phyloP scores from a whole-genome alignment of 352 stramenopile genomes.

The Phytophthora rubi region DNA sequence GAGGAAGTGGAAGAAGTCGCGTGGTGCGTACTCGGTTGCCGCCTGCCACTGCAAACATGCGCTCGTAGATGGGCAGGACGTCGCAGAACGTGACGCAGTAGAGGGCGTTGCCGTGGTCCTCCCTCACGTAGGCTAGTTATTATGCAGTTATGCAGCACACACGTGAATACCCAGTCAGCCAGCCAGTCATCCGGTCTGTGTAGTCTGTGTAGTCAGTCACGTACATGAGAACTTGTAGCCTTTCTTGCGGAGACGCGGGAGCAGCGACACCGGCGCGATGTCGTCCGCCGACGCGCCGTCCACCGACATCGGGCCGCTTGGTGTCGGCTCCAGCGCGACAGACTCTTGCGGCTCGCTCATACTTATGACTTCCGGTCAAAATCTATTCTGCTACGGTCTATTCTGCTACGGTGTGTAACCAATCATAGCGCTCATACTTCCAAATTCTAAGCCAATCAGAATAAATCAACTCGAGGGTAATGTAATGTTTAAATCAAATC shows the following conservation, averaged over 20 bases:
- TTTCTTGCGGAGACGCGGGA: conserved; percentile 64
- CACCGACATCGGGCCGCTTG: conserved; percentile 13
- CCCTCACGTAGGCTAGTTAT: conserved; percentile 60
- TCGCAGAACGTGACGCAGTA: conserved; percentile 83
- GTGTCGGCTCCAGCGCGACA: conserved; percentile 4
- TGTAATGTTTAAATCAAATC: too few relatives aligned
- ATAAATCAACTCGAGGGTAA: too few relatives aligned
- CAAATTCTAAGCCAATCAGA: too few relatives aligned
- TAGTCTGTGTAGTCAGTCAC: conserved; percentile 1
- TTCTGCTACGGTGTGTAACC: too few relatives aligned
- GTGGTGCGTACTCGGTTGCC: conserved; percentile 63
- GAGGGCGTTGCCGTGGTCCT: conserved; percentile 80
- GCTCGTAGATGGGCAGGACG: conserved; percentile 69
- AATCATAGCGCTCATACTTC: too few relatives aligned
- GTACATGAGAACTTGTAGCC: conserved; percentile 74
- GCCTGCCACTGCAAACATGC: conserved; percentile 73
- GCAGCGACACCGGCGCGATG: conserved; percentile 38
- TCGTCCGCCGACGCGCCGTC: conserved; percentile 17
- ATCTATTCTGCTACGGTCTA: too few relatives aligned
- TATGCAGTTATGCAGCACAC: background rate
- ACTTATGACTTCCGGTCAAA: background rate
- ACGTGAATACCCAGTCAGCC: conserved; percentile 14
- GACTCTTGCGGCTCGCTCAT: conserved; percentile 20
- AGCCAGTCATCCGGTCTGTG: too few relatives aligned
- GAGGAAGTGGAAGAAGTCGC: background rate